These are phyloP conservation scores for Pythium brachiatum DNA, from an alignment of 352 stramenopile genomes.

Conservation along the genomic window DNA sequence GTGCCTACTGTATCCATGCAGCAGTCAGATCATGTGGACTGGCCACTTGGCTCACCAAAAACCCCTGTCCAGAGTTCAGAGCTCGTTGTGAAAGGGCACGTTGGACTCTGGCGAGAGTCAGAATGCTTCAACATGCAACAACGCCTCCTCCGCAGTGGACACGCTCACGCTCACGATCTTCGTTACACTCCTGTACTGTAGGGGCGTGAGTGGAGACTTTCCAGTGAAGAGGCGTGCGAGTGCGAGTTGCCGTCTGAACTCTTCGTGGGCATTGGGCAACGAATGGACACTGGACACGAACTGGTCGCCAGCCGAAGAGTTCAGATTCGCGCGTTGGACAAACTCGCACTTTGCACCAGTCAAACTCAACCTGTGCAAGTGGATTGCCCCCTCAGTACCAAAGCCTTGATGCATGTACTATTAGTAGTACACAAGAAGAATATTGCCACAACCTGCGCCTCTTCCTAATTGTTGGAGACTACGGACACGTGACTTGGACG, in stretches of 20 bases:
- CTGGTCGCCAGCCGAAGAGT: neutral
- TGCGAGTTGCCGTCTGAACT: neutral
- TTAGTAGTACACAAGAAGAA: too few species aligned
- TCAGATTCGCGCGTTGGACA: neutral
- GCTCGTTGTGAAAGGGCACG: neutral
- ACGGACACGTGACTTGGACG: too few species aligned
- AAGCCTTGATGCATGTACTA: too few species aligned
- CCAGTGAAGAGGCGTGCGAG: neutral
- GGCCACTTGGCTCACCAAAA: too few species aligned
- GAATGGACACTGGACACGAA: neutral
- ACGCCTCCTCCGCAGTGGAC: neutral
- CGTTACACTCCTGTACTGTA: too few species aligned
- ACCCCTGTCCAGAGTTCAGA: neutral
- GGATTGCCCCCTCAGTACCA: too few species aligned
- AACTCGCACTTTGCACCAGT: neutral
- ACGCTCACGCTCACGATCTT: neutral
- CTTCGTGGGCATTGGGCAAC: too few species aligned
- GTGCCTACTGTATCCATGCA: neutral
- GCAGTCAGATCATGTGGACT: too few species aligned
- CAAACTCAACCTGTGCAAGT: neutral
- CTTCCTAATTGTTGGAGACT: too few species aligned
- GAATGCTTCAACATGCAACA: neutral
- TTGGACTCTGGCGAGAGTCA: neutral
- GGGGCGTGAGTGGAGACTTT: too few species aligned
- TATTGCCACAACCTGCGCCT: too few species aligned